Percentiles rank a stretch among this genome's conserved stretches.
Conservation (phyloP, 2,329 filamentous ascomycete species). For the Colletotrichum sidae region DNA sequence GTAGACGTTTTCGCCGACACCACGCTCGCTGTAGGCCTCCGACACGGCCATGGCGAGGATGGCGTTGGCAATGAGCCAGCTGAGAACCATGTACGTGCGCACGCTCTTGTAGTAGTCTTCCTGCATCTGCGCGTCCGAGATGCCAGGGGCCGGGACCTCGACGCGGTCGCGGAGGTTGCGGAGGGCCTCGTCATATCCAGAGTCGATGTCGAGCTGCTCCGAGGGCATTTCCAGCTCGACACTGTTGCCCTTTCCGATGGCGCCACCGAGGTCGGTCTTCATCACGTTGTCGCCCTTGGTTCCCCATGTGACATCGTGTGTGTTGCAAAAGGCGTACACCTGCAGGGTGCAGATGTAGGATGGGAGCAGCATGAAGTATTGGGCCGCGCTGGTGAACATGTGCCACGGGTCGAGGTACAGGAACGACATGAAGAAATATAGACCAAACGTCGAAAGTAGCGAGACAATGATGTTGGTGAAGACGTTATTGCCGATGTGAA, state of each 20-base stretch:
- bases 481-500: conserved; percentile 81
- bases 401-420: conserved; percentile 99
- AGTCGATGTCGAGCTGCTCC: conserved; percentile 98
- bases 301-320: conserved; percentile 98
- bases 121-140: conserved; percentile 85
- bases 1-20: conserved; percentile 87
- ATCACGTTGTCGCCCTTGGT: conserved; percentile 98
- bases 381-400: conserved; percentile 91
- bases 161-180: conserved; percentile 94
- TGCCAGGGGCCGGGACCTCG: conserved; percentile 74
- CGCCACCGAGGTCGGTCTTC: conserved; percentile 90
- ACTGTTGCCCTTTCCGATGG: conserved; percentile 77
- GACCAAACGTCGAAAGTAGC: conserved; percentile 86
- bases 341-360: conserved; percentile 97
- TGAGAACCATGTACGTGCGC: conserved; percentile 96
- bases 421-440: conserved; percentile 97
- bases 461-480: conserved; percentile 96
- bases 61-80: conserved; percentile 93
- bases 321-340: conserved; percentile 99
- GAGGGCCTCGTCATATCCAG: conserved; percentile 95
- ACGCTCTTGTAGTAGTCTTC: conserved; percentile 99
- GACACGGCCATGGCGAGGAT: conserved; percentile 93
- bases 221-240: conserved; percentile 98
- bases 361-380: conserved; percentile 94
- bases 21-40: conserved; percentile 81